phyloP scores from a whole-genome alignment of 495 filamentous ascomycete genomes.

The Aspergillus avenaceus region DNA sequence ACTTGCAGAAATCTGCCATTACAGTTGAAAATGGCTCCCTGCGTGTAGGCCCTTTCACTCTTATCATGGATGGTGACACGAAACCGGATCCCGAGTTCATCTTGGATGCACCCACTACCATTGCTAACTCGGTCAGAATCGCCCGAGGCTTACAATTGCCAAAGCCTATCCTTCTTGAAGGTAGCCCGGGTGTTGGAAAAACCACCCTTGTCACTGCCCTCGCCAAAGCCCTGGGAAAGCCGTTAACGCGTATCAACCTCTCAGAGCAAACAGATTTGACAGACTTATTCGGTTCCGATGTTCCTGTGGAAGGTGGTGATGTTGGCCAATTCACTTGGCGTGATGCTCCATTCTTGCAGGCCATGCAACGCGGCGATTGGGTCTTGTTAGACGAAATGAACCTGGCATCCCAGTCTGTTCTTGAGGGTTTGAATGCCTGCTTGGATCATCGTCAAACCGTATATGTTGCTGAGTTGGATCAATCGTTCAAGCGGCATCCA shows the following conservation, averaged over 20 bases:
- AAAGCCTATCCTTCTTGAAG: constrained; percentile 91
- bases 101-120: constrained; percentile 84
- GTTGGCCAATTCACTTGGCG: constrained; percentile 90
- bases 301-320: constrained; percentile 83
- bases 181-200: constrained; percentile 95
- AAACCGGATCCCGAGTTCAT: constrained; percentile 61
- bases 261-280: constrained; percentile 97
- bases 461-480: constrained; percentile 91
- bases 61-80: constrained; percentile 47
- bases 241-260: constrained; percentile 88
- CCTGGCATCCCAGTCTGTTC: constrained; percentile 90
- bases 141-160: constrained; percentile 82
- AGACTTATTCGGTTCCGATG: constrained; percentile 96
- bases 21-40: constrained; percentile 45
- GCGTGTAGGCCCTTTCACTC: constrained; percentile 67
- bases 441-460: constrained; percentile 95
- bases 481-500: constrained; percentile 83
- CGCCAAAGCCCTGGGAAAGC: constrained; percentile 69
- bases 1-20: constrained; percentile 51
- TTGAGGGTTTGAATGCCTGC: constrained; percentile 96
- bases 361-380: constrained; percentile 96
- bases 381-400: constrained; percentile 99
- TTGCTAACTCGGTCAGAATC: constrained; percentile 83
- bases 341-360: constrained; percentile 89
- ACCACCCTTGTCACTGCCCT: constrained; percentile 87